A percentile compares a stretch with the other conserved stretches of the same genome.
phyloP scores from a whole-genome alignment of 2,329 filamentous ascomycete genomes.

The Chalaropsis thielavioides region DNA sequence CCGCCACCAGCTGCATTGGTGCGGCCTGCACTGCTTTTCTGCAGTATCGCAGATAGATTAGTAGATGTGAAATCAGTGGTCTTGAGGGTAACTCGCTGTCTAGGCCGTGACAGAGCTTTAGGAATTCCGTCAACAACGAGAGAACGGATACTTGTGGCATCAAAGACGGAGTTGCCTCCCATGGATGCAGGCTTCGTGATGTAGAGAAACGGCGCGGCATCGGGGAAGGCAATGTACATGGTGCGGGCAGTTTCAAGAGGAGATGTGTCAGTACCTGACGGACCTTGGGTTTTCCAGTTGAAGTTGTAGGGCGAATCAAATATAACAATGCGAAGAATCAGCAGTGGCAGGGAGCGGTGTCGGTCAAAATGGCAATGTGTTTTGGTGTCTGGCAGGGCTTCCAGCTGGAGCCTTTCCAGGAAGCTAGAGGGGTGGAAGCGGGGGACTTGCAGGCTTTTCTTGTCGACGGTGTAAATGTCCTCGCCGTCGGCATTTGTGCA shows the following conservation, averaged over 20 bases:
- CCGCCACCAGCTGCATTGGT: slow-evolving; percentile 60
- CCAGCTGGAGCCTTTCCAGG: slow-evolving; percentile 56
- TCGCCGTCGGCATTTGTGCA: slow-evolving; percentile 22
- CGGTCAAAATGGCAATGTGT: slow-evolving; percentile 69
- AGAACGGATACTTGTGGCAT: slow-evolving; percentile 50
- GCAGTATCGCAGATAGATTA: slow-evolving; percentile 55
- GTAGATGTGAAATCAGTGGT: slow-evolving; percentile 54
- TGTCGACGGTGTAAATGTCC: slow-evolving; percentile 25
- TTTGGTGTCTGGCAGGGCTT: slow-evolving; percentile 65
- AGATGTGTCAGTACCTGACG: not conserved
- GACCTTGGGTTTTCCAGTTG: slow-evolving; percentile 16
- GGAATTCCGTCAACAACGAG: slow-evolving; percentile 67
- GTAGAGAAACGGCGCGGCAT: slow-evolving; percentile 64
- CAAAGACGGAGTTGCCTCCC: slow-evolving; percentile 31
- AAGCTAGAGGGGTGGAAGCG: slow-evolving; percentile 72
- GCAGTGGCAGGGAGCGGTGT: slow-evolving; percentile 52
- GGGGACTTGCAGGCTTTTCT: slow-evolving; percentile 40
- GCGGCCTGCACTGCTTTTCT: slow-evolving; percentile 53
- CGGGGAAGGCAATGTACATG: slow-evolving; percentile 69
- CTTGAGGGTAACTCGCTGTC: slow-evolving; percentile 55
- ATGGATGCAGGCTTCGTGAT: slow-evolving; percentile 38
- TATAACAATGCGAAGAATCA: slow-evolving; percentile 65
- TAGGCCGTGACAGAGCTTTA: slow-evolving; percentile 63
- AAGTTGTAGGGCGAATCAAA: slow-evolving; percentile 58
- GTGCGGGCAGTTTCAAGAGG: slow-evolving; percentile 40